phyloP scores from a whole-genome alignment of 345 rosid genomes.

The Boechera stricta region DNA sequence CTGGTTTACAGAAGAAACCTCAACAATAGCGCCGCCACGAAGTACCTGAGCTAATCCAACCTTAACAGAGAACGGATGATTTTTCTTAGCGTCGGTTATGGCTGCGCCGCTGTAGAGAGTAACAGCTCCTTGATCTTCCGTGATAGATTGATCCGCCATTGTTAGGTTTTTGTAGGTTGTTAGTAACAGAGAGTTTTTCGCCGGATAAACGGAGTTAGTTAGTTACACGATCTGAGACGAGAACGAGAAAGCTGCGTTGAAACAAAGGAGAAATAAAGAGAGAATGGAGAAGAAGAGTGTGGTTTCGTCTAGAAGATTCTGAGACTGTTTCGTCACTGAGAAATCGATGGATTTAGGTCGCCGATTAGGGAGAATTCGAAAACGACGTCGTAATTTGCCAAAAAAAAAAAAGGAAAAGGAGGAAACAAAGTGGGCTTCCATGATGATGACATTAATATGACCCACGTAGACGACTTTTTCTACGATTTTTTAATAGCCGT shows the following conservation, averaged over 20 bases:
- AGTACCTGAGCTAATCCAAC: constrained; percentile 68
- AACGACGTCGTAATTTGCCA: constrained; percentile 11
- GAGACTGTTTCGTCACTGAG: constrained; percentile 27
- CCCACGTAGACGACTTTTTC: constrained; percentile 21
- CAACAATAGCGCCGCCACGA: constrained; percentile 67
- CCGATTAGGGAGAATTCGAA: neutral
- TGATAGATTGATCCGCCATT: constrained; percentile 46
- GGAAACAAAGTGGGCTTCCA: constrained; percentile 36
- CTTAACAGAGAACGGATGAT: constrained; percentile 56
- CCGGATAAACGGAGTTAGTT: neutral
- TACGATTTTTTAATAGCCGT: constrained; percentile 23
- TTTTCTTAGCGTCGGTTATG: constrained; percentile 61
- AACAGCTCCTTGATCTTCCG: constrained; percentile 46
- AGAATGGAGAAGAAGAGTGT: constrained; percentile 20
- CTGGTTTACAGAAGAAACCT: constrained; percentile 53
- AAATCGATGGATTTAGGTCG: constrained; percentile 24
- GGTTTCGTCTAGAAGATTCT: constrained; percentile 37
- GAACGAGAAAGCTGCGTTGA: neutral
- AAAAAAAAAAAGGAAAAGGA: no score
- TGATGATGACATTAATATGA: neutral
- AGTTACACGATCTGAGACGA: neutral
- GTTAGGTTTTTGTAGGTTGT: neutral
- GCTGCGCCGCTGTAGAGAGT: constrained; percentile 51
- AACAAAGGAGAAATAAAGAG: constrained; percentile 28
- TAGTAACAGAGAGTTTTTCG: neutral